These are phyloP conservation scores for Russula olivacea DNA, from an alignment of 768 basidiomycete genomes.

Conservation along the genomic window DNA sequence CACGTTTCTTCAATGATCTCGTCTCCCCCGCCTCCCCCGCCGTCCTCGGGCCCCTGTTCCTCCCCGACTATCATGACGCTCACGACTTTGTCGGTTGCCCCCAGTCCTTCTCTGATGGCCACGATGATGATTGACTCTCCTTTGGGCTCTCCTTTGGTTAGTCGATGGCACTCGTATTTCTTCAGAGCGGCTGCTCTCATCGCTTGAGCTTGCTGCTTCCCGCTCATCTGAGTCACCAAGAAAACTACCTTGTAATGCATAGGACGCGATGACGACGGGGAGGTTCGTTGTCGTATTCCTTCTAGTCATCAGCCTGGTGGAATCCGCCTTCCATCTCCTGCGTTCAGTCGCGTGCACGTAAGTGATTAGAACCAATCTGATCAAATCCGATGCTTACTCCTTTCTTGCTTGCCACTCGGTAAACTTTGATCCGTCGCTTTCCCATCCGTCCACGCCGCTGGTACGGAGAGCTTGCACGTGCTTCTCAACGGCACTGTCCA, in stretches of 20 bases:
- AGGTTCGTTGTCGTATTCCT: not conserved
- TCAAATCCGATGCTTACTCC: constrained; percentile 39
- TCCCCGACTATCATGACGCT: constrained; percentile 3
- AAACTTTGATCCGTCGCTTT: constrained; percentile 40
- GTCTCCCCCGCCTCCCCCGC: constrained; percentile 16
- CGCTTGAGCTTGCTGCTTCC: constrained; percentile 8
- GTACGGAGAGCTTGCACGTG: constrained; percentile 46
- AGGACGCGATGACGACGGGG: not conserved
- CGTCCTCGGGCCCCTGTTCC: constrained; percentile 5
- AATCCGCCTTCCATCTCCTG: constrained; percentile 20
- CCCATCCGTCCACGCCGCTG: constrained; percentile 49
- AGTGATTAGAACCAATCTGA: not conserved
- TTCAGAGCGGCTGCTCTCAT: not conserved
- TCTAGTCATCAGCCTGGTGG: not conserved
- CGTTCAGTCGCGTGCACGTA: constrained; percentile 8
- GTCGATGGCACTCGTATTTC: not conserved
- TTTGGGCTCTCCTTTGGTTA: not conserved
- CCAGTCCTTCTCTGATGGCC: constrained; percentile 1
- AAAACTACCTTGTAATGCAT: not conserved
- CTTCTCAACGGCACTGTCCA: constrained; percentile 56
- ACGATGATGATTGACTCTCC: not conserved
- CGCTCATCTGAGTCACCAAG: constrained; percentile 1
- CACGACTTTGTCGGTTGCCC: not conserved
- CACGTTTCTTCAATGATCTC: constrained; percentile 7
- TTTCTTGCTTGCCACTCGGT: constrained; percentile 50